These are phyloP conservation scores for Chenopodium formosanum DNA, from an alignment of 148 eudicot genomes.

Conservation along the genomic window DNA sequence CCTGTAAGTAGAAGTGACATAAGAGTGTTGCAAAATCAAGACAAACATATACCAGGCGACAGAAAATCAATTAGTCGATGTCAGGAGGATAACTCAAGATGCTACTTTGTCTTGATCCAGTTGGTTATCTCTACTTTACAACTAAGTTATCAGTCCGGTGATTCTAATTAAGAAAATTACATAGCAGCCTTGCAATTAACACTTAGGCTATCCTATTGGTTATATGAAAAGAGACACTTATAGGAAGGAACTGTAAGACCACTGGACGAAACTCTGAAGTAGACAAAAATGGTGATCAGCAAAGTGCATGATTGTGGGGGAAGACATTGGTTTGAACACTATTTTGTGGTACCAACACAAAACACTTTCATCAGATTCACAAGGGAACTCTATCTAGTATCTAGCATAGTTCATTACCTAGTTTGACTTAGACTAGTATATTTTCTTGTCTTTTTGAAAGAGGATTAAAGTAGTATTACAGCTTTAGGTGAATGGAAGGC, in stretches of 20 bases:
- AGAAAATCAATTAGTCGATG: background rate
- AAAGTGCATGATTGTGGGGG: background rate
- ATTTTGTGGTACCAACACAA: no score
- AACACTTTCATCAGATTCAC: no score
- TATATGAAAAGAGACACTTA: background rate
- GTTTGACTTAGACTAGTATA: background rate
- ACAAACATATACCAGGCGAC: conserved; percentile 5
- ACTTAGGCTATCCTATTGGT: background rate
- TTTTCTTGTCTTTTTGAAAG: no score
- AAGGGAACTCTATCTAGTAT: no score
- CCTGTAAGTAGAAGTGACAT: conserved; percentile 44
- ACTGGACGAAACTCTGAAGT: background rate
- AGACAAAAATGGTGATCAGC: background rate
- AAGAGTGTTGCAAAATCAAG: background rate
- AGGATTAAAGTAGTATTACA: no score
- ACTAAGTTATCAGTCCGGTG: background rate
- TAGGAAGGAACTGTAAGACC: background rate
- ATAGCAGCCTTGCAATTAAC: background rate
- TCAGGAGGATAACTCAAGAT: background rate
- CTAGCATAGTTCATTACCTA: background rate
- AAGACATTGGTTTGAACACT: no score
- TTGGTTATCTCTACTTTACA: background rate
- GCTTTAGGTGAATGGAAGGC: background rate
- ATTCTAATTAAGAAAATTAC: background rate
- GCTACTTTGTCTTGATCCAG: background rate